Evolutionary conservation across 768 basidiomycete genomes (phyloP).

Genomic region (Boletales sp.): DNA sequence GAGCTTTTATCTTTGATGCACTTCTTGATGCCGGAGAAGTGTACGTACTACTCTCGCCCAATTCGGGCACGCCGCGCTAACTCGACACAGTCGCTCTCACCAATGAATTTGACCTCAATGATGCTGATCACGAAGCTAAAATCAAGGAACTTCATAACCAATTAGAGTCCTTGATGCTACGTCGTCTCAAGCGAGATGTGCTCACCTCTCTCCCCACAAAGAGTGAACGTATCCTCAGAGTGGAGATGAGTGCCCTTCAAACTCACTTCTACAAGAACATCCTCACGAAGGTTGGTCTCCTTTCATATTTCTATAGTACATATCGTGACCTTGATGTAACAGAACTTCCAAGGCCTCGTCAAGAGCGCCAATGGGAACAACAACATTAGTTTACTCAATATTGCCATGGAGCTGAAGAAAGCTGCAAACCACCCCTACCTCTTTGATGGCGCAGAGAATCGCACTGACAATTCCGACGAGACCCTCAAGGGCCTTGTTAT

Average conservation of each 20-base stretch:
- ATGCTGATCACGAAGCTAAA: constrained; percentile 89
- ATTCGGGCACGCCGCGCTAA: constrained; percentile 5
- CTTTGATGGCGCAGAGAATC: constrained; percentile 90
- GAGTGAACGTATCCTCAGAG: constrained; percentile 94
- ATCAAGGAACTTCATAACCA: constrained; percentile 96
- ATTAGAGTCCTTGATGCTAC: constrained; percentile 89
- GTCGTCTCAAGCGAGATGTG: constrained; percentile 93
- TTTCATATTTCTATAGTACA: not conserved
- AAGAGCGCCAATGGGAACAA: constrained; percentile 86
- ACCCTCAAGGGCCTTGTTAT: constrained; percentile 93
- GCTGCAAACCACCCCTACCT: constrained; percentile 97
- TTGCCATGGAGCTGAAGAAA: constrained; percentile 99
- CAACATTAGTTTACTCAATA: constrained; percentile 94
- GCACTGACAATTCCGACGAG: constrained; percentile 65
- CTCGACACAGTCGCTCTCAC: constrained; percentile 70
- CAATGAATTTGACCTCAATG: constrained; percentile 93
- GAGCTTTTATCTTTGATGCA: constrained; percentile 97
- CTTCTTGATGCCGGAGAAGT: constrained; percentile 98
- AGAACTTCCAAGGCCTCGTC: constrained; percentile 92
- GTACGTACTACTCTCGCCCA: constrained; percentile 40
- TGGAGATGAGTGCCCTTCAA: constrained; percentile 96
- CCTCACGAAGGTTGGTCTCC: constrained; percentile 67
- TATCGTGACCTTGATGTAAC: constrained; percentile 5
- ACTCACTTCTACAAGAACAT: constrained; percentile 99
- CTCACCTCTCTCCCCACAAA: constrained; percentile 95